Evolutionary conservation across 805 yeast species (phyloP), one percentile per base, ranked within the genome.

Genomic region (Hanseniaspora hatyaiensis): DNA sequence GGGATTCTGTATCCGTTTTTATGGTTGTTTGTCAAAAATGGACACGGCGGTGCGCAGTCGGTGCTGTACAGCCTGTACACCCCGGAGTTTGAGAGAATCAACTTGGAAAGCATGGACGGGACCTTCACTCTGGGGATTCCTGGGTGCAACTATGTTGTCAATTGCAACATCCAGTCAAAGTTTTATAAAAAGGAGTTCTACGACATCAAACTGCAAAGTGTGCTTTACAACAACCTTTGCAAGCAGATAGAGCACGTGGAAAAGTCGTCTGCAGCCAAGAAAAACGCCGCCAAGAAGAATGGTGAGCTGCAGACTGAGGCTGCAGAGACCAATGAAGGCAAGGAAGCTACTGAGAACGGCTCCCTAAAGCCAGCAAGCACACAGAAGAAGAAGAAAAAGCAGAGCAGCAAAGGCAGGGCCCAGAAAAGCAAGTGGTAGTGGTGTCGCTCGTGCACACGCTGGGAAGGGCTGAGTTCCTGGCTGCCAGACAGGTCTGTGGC

Each of bases 1-100:
- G 51, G 87, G 26, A 6, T 87, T 2, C 49, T 81, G 36, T 83
- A 80, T 67, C 98, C 98, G 8, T 43, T 92, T 0, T 76, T 86
- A 73, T 89, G 86, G 80, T 57, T 92, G 15, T 69, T 88, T 42
- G 69, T 88, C 47, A 89, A 87, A 63, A 76, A 82, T 24, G 73
- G 87, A 11, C 62, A 63, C 31, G 79, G 80, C 53, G 99, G 96
- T 4, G 81, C 85, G 26, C 95, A 92, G 64, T 75, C 84, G 23
- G 57, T 82, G 26, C 56, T 86, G 37, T 80, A 72, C 65, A 83
- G 85, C 0, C 58, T 83, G 40, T 73, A 70, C 70, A 74, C 82
- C 6, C 95, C 96, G 0, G 77, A 82, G 13, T 67, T 85, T 22
- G 74, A 72, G 31, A 74, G 71, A 16, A 61, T 70, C 34, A 69